A percentile compares a stretch with the other conserved stretches of the same genome.
phyloP scores from a whole-genome alignment of 768 basidiomycete genomes.

The Pleurotus ostreatus region DNA sequence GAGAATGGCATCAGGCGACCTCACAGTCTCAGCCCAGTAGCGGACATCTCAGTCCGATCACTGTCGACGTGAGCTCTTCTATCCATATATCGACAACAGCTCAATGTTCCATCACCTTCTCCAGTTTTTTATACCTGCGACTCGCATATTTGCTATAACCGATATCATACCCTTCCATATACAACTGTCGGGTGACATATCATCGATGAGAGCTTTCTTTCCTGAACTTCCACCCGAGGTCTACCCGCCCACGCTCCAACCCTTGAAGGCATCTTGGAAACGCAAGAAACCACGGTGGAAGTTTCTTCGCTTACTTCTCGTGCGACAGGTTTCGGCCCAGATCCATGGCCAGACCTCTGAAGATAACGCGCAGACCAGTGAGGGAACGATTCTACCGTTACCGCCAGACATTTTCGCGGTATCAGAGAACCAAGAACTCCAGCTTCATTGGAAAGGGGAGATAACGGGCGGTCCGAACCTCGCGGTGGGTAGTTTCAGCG shows the following conservation, averaged over 20 bases:
- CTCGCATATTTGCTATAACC: conserved; percentile 47
- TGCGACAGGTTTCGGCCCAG: conserved; percentile 43
- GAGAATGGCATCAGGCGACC: conserved; percentile 14
- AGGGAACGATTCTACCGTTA: conserved; percentile 42
- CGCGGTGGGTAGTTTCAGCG: conserved; percentile 41
- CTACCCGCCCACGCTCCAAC: not conserved
- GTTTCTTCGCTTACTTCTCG: conserved; percentile 45
- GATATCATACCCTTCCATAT: conserved; percentile 65
- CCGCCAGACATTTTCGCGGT: conserved; percentile 30
- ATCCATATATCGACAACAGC: not conserved
- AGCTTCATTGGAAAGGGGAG: conserved; percentile 60
- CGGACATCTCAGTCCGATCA: not conserved
- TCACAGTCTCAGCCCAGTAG: conserved; percentile 6
- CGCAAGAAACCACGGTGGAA: conserved; percentile 9
- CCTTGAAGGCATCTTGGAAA: not conserved
- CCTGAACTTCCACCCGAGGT: conserved; percentile 18
- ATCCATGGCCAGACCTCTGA: conserved; percentile 30
- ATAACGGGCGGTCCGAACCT: conserved; percentile 33
- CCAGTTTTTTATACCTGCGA: conserved; percentile 53
- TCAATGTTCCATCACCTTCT: conserved; percentile 32
- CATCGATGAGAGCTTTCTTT: conserved; percentile 44
- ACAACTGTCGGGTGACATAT: conserved; percentile 46
- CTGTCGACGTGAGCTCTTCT: not conserved
- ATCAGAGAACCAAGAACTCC: conserved; percentile 27
- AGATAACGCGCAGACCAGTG: conserved; percentile 38